Conservation (phyloP, 2,329 filamentous ascomycete species). For the Verticillium dahliae region DNA sequence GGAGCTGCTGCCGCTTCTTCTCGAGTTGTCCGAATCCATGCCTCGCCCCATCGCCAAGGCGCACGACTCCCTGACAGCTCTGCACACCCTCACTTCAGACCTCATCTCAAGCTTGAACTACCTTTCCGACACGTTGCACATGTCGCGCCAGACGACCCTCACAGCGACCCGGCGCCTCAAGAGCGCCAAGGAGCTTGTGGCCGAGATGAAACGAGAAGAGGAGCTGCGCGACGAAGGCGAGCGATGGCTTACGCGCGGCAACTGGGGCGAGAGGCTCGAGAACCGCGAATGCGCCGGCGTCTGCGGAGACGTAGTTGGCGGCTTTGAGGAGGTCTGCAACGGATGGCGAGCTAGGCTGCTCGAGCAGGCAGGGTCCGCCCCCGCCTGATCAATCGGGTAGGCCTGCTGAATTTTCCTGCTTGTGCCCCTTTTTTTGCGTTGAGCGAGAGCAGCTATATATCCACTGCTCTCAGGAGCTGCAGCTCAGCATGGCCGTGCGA, state of each 20-base stretch:
- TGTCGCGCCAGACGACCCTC: constrained; percentile 82
- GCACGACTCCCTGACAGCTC: constrained; percentile 58
- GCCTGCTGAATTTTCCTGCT: not conserved
- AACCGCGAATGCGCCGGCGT: constrained; percentile 76
- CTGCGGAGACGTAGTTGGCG: constrained; percentile 81
- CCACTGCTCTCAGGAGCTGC: not conserved
- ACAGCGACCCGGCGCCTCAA: constrained; percentile 74
- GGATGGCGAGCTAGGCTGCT: constrained; percentile 73
- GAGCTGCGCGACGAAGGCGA: constrained; percentile 78
- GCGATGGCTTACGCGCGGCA: constrained; percentile 71
- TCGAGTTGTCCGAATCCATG: constrained; percentile 59
- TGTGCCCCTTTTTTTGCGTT: not conserved
- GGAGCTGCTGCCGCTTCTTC: constrained; percentile 60
- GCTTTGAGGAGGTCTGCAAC: constrained; percentile 87
- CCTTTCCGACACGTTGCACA: constrained; percentile 86
- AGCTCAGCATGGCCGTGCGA: not conserved
- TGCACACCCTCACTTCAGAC: constrained; percentile 66
- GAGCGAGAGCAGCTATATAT: not conserved
- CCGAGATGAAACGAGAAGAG: constrained; percentile 77
- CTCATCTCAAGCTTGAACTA: constrained; percentile 76
- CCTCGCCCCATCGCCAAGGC: constrained; percentile 57
- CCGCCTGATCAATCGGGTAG: constrained; percentile 20
- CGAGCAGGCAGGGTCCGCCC: constrained; percentile 49
- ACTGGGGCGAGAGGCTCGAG: constrained; percentile 73
- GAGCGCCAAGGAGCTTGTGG: constrained; percentile 76